Base-by-base conservation (phyloP, 768 basidiomycete genomes). In the Lyophyllum shimeji region DNA sequence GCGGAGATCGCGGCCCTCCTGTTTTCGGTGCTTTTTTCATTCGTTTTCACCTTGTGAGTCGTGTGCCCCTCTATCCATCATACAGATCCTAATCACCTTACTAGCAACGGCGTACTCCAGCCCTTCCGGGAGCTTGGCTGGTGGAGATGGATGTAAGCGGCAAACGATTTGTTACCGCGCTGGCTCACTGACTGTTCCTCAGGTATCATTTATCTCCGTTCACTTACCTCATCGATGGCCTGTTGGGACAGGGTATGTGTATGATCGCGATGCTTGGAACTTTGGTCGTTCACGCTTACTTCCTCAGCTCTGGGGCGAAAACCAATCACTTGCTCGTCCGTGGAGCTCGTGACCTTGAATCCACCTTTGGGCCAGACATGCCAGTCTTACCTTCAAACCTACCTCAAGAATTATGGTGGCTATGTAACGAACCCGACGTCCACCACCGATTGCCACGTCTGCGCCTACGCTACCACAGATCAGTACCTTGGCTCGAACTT, bases 71-170 rank as follows among this genome's bases (percentile, higher is more conserved):
- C 7, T 60, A 58, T 57, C 66, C 31, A 15, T 42, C 23, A 49
- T 31, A 37, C 17, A 37, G 25, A 25, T 46, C 20, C 20, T 44
- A 42, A 50, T 46, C 37, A 37, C 34, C 9, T 59, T 25, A 15
- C 63, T 74, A 84, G 82, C 63, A 78, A 87, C 58, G 87, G 86
- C 57, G 84, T 89, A 34, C 64, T 90, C 3, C 88, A 90, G 61
- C 87, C 87, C 7, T 85, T 73, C 63, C 60, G 74, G 7, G 73
- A 76, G 17, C 79, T 89, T 2, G 81, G 82, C 11, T 86, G 85
- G 82, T 90, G 87, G 87, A 65, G 69, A 50, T 89, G 87, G 86
- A 86, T 88, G 86, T 89, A 79, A 58, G 62, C 44, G n/a, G n/a
- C n/a, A n/a, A n/a, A n/a, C n/a, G n/a, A n/a, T n/a, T n/a, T n/a